Conservation (phyloP, 768 basidiomycete species). For the Boletus rubropictus region DNA sequence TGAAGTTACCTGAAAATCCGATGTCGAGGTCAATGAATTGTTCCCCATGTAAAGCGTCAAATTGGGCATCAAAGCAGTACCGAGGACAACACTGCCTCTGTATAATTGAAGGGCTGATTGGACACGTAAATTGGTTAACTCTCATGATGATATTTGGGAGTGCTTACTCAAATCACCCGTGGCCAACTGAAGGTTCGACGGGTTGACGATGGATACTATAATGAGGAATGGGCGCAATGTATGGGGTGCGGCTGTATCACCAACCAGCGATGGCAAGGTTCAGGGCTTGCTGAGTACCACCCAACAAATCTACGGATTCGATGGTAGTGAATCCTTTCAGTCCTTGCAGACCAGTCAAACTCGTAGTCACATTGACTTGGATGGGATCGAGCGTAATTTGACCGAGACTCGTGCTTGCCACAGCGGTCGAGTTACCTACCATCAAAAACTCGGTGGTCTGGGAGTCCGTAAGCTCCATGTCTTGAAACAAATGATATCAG, state of each 20-base stretch:
- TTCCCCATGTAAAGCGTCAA: slow-evolving; percentile 54
- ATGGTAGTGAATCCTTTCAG: slow-evolving; percentile 53
- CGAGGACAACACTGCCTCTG: slow-evolving; percentile 46
- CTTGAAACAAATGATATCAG: slow-evolving; percentile 29
- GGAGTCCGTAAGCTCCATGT: slow-evolving; percentile 49
- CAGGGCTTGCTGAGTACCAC: slow-evolving; percentile 56
- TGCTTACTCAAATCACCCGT: slow-evolving; percentile 59
- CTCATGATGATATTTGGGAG: background rate
- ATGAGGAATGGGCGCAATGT: background rate
- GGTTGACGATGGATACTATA: slow-evolving; percentile 61
- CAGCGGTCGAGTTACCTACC: slow-evolving; percentile 52
- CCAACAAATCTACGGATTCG: slow-evolving; percentile 55
- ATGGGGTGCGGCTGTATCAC: slow-evolving; percentile 1
- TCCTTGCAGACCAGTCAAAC: slow-evolving; percentile 55
- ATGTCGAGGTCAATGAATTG: slow-evolving; percentile 48
- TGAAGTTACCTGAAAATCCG: slow-evolving; percentile 42
- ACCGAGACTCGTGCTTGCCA: slow-evolving; percentile 58
- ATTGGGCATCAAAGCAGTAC: slow-evolving; percentile 57
- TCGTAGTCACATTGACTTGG: slow-evolving; percentile 62
- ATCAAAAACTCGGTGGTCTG: slow-evolving; percentile 48
- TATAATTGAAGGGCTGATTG: slow-evolving; percentile 49
- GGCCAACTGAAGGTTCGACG: slow-evolving; percentile 56
- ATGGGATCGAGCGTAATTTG: slow-evolving; percentile 66
- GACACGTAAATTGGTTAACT: background rate
- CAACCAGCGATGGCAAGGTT: slow-evolving; percentile 54